Conservation (phyloP, 2,329 filamentous ascomycete genomes). For the Plectosphaerella sp. region DNA sequence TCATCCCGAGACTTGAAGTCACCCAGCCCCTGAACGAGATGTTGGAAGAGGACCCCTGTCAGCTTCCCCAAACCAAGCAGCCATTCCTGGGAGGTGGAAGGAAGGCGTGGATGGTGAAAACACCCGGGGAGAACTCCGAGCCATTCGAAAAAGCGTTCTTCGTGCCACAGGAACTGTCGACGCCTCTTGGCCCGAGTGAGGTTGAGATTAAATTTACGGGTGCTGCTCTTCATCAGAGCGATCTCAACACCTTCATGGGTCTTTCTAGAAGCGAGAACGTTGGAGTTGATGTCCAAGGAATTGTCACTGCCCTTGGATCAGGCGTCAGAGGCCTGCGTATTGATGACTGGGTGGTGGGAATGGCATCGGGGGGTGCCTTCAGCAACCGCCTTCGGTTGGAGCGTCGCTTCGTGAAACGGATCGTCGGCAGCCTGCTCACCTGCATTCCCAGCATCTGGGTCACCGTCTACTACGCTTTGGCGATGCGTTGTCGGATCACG, state of each 20-base stretch:
- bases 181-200: conserved; percentile 21
- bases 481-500: conserved; percentile 19
- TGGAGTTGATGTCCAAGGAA: conserved; percentile 37
- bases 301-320: conserved; percentile 27
- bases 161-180: not conserved
- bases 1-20: conserved; percentile 39
- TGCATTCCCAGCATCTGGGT: conserved; percentile 32
- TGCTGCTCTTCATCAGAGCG: conserved; percentile 27
- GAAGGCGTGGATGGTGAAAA: not conserved
- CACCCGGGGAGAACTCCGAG: not conserved
- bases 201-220: conserved; percentile 35
- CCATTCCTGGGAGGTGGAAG: not conserved
- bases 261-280: conserved; percentile 22
- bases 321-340: conserved; percentile 22
- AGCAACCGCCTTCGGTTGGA: conserved; percentile 27
- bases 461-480: conserved; percentile 38
- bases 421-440: conserved; percentile 12
- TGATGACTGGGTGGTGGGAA: conserved; percentile 37
- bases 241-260: conserved; percentile 30
- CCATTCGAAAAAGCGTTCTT: not conserved
- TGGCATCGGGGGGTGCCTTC: conserved; percentile 29
- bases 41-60: conserved; percentile 29
- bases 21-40: conserved; percentile 34
- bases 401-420: conserved; percentile 27
- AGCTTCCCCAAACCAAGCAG: not conserved